phyloP scores from a whole-genome alignment of 2,329 filamentous ascomycete species.

The Metarhizium rileyi region DNA sequence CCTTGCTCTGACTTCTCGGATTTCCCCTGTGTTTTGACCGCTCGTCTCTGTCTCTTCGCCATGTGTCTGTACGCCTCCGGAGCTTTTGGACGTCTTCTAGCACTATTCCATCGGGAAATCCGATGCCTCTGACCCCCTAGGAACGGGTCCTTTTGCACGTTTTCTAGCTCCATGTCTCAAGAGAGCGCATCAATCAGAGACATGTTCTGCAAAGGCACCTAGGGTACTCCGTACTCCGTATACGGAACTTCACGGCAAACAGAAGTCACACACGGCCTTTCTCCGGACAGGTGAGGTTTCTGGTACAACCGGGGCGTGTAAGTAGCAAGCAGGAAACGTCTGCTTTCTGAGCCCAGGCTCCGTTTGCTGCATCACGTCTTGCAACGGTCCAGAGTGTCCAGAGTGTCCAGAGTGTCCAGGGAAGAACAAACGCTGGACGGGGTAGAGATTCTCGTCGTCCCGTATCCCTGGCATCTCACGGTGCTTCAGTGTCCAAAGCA shows the following conservation, averaged over 20 bases:
- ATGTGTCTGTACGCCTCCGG: conserved; percentile 5
- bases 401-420: background rate
- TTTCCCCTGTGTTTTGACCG: background rate
- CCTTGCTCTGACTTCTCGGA: background rate
- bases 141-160: background rate
- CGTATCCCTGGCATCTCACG: background rate
- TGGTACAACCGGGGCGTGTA: background rate
- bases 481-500: background rate
- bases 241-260: background rate
- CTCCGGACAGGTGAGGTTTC: background rate
- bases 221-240: too few relatives aligned
- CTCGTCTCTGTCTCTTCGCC: background rate
- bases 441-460: background rate
- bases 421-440: background rate
- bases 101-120: conserved; percentile 8
- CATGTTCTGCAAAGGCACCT: background rate
- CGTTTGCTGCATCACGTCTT: background rate
- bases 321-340: background rate
- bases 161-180: background rate
- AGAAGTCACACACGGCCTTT: background rate
- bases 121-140: background rate
- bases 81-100: conserved; percentile 4
- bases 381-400: background rate
- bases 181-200: background rate
- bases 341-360: background rate